Evolutionary conservation across 192 early-diverging fungal species (phyloP).

Genomic region (Backusella sp.): DNA sequence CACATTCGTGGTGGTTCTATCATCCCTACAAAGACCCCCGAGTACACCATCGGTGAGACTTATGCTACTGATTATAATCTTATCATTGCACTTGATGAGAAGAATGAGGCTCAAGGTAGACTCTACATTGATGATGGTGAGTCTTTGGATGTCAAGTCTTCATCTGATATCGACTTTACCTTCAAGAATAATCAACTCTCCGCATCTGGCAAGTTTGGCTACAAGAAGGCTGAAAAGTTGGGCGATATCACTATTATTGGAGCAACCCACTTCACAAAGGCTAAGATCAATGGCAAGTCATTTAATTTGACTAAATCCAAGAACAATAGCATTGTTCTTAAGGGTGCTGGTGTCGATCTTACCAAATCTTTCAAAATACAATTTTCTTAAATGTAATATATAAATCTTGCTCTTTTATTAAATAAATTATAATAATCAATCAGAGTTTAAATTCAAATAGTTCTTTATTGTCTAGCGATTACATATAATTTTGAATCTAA

Average conservation of each 20-base stretch:
- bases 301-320: background rate
- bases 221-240: slow-evolving; percentile 4
- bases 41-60: slow-evolving; percentile 47
- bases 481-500: background rate
- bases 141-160: slow-evolving; percentile 31
- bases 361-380: slow-evolving; percentile 5
- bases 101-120: slow-evolving; percentile 46
- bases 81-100: slow-evolving; percentile 53
- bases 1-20: slow-evolving; percentile 60
- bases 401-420: background rate
- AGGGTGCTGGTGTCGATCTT: background rate
- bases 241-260: slow-evolving; percentile 14
- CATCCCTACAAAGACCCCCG: slow-evolving; percentile 50
- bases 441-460: background rate
- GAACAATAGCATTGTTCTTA: background rate
- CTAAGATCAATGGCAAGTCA: slow-evolving; percentile 9
- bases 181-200: slow-evolving; percentile 17
- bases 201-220: slow-evolving; percentile 26
- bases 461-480: background rate
- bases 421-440: background rate
- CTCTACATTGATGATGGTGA: slow-evolving; percentile 66
- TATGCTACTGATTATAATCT: slow-evolving; percentile 43
- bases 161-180: slow-evolving; percentile 23
- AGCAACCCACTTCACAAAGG: background rate
- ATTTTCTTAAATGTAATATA: background rate